Percentiles rank a stretch among this genome's conserved stretches.
Conservation (phyloP, 179 eudicot species). For the Drosera spatulata region DNA sequence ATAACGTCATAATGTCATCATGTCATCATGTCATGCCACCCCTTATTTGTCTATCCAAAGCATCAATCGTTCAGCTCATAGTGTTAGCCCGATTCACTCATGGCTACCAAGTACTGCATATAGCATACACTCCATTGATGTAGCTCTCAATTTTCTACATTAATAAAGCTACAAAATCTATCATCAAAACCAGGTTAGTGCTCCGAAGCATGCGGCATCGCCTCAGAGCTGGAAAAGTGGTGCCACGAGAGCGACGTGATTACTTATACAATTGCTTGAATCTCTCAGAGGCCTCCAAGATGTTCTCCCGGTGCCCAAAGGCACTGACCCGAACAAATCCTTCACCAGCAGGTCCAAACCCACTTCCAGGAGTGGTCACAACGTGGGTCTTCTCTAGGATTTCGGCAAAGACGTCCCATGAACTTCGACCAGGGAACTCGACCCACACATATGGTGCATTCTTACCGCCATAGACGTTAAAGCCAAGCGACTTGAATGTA, state of each 20-base stretch:
- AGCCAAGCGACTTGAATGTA: conserved; percentile 83
- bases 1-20: too few relatives aligned
- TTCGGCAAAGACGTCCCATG: conserved; percentile 95
- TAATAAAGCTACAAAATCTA: too few relatives aligned
- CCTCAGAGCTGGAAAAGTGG: neutral
- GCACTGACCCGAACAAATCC: conserved; percentile 91
- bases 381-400: conserved; percentile 93
- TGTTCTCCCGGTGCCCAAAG: conserved; percentile 78
- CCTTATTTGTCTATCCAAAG: too few relatives aligned
- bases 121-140: too few relatives aligned
- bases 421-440: conserved; percentile 85
- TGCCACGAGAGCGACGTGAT: neutral
- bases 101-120: too few relatives aligned
- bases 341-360: conserved; percentile 95
- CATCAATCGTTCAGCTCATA: too few relatives aligned
- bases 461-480: conserved; percentile 83
- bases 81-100: too few relatives aligned
- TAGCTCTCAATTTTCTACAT: too few relatives aligned
- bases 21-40: too few relatives aligned
- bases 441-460: conserved; percentile 98
- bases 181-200: too few relatives aligned
- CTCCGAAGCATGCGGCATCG: neutral
- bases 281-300: conserved; percentile 85
- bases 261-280: conserved; percentile 80
- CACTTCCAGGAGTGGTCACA: conserved; percentile 90